Conservation (phyloP, 768 basidiomycete species). For the Hygrocybe coccinea region DNA sequence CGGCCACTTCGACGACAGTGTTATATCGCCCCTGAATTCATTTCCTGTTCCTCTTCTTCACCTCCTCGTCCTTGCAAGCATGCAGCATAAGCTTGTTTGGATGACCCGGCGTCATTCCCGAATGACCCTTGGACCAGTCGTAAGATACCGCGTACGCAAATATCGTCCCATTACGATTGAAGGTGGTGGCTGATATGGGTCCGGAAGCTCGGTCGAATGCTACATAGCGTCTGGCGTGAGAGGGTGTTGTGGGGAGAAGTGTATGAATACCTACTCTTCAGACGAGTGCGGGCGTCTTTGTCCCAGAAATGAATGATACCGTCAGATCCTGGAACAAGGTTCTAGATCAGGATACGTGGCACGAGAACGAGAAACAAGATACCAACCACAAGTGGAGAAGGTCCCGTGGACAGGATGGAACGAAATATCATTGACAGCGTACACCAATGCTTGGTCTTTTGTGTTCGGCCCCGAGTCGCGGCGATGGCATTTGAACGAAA, state of each 20-base stretch:
- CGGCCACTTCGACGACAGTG: no score
- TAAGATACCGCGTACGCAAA: slow-evolving; percentile 92
- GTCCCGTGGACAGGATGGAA: slow-evolving; percentile 85
- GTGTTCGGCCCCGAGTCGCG: slow-evolving; percentile 50
- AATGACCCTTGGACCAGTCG: slow-evolving; percentile 91
- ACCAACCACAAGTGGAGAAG: slow-evolving; percentile 71
- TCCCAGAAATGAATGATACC: slow-evolving; percentile 94
- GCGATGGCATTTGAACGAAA: slow-evolving; percentile 84
- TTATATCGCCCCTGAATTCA: neutral
- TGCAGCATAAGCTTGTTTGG: slow-evolving; percentile 83
- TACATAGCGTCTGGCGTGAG: neutral
- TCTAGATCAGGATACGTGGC: neutral
- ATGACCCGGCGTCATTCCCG: slow-evolving; percentile 66
- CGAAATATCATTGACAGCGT: slow-evolving; percentile 78
- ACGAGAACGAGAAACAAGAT: slow-evolving; percentile 20
- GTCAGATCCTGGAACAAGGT: slow-evolving; percentile 56
- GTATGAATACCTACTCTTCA: slow-evolving; percentile 62
- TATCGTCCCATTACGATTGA: slow-evolving; percentile 83
- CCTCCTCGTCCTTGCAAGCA: slow-evolving; percentile 82
- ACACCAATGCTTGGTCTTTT: slow-evolving; percentile 68
- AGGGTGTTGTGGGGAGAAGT: neutral
- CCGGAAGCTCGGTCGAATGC: slow-evolving; percentile 59
- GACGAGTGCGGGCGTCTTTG: slow-evolving; percentile 84
- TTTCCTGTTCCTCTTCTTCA: slow-evolving; percentile 49
- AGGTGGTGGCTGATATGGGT: slow-evolving; percentile 74